Base-by-base conservation (phyloP, 352 stramenopile genomes). In the Peronospora farinosa region DNA sequence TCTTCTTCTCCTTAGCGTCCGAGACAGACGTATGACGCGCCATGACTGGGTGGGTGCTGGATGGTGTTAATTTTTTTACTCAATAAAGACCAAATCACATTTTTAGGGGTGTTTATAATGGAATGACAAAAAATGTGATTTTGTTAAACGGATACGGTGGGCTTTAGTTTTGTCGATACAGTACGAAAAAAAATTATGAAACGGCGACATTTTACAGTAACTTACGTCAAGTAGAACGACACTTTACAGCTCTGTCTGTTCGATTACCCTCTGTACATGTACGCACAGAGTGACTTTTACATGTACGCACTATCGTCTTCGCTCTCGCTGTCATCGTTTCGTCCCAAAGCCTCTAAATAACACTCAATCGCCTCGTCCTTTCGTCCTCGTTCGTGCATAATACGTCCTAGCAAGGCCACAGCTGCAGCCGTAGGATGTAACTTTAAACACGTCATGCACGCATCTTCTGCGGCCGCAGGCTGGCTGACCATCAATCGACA, bases 311-410 rank as follows among this genome's bases (percentile, higher is more conserved):
- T 37, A 37, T 51, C 44, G 32, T 60, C 39, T 57, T 72, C 62
- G 60, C 65, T 40, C 25, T 64, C 50, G 44, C 43, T 60, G 32
- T 68, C 60, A 57, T 67, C 48, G 30, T 63, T 67, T 47, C 65
- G 72, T 43, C 71, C 67, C 43, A 85, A 63, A 44, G 69, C 69
- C 55, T 57, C 71, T 70, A 78, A 71, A 76, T 76, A 85, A 68
- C 70, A 85, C 50, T 77, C 54, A 66, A 81, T 68, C 30, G 74
- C 74, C 45, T 81, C 67, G 38, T 83, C 69, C 27, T 68, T 47
- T 35, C 63, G 67, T 1, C 72, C 74, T 39, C 69, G 68, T 41
- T 74, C 53, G 23, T 80, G 65, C 69, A 85, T 43, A 21, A 85
- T 74, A 17, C 57, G 65, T 7, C 72, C 74, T 11, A 85, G 51